Base-by-base conservation (phyloP, 2,329 filamentous ascomycete genomes). In the Botryotinia globosa region DNA sequence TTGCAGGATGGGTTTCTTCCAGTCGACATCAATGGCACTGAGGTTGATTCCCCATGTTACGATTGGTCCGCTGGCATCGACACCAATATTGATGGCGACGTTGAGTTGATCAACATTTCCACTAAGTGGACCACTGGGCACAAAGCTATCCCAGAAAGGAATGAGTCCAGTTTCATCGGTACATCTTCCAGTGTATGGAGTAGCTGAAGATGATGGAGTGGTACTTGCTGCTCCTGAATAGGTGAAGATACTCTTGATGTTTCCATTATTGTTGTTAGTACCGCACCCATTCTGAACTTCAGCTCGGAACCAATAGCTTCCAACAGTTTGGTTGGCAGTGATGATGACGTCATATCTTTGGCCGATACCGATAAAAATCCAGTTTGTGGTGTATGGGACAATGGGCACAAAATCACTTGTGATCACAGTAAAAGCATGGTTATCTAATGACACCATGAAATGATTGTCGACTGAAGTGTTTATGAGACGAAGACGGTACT, bases 331-430 rank as follows among this genome's bases (percentile, higher is more conserved):
- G n/a, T 71, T 79, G 14, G 85, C 87, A 44, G 82, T 83, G 72
- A 88, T 84, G 6, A 86, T 76, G 79, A 79, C 71, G 71, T 78
- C 73, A 75, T 79, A 82, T 74, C 82, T 78, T 77, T 90, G 88
- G 64, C 86, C 77, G 8, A 76, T 74, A 10, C 80, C 82, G 63
- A 87, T 77, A 39, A 82, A 81, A 2, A 88, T 70, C 37, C 80
- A 80, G 0, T 82, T 81, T 1, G 87, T 85, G 0, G 80, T 80
- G 74, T 85, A 90, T 0, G 88, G 88, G 34, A 82, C 74, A 34
- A 90, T 84, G 0, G 88, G 87, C 0, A 90, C 86, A 8, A 90
- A 81, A 73, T 90, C 89, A n/a, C 80, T 81, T 0, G 84, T 83
- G 37, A 91, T 87, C 34, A 91, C 87, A 0, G 82, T 86, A 77